These are phyloP conservation scores for Aureobasidium pullulans DNA, from an alignment of 2,329 filamentous ascomycete genomes.

Conservation along the genomic window DNA sequence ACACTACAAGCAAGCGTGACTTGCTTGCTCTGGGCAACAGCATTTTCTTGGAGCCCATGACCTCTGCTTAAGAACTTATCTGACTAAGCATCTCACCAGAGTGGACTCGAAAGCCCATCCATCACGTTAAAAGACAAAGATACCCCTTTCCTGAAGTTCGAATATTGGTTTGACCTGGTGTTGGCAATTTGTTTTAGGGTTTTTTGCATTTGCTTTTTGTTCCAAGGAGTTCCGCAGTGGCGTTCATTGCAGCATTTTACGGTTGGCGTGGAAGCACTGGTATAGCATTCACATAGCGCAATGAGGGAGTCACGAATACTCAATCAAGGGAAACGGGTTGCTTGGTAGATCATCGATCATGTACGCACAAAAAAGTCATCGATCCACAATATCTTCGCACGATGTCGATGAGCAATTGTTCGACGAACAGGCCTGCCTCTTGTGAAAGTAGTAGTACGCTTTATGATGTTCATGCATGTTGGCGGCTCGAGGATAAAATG, in stretches of 20 bases:
- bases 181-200: background rate
- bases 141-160: background rate
- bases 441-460: no score
- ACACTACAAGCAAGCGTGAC: slow-evolving; percentile 16
- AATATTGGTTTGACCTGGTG: background rate
- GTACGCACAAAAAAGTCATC: no score
- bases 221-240: background rate
- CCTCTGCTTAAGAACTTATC: background rate
- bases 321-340: no score
- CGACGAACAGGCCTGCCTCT: no score
- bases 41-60: slow-evolving; percentile 5
- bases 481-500: no score
- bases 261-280: background rate
- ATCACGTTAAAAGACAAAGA: background rate
- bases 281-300: background rate
- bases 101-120: background rate
- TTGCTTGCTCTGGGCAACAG: slow-evolving; percentile 11
- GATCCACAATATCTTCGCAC: no score
- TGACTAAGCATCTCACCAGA: background rate
- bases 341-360: no score
- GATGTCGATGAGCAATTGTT: no score
- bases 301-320: background rate
- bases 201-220: background rate
- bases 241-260: background rate
- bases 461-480: no score